phyloP scores from a whole-genome alignment of 78 protist genomes.

The Dictyostelium brefeldianum region DNA sequence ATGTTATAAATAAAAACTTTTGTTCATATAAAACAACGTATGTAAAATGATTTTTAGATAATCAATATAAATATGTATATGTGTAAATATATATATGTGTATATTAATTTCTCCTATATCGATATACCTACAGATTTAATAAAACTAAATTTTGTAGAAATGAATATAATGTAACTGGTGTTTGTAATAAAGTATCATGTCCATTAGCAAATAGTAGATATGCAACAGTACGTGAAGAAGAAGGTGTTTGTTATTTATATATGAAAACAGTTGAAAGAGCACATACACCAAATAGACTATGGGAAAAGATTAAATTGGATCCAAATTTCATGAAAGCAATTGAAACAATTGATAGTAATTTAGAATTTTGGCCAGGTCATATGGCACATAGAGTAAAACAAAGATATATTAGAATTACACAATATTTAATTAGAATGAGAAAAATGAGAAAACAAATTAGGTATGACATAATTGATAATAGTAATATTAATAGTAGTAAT shows the following conservation, averaged over 20 bases:
- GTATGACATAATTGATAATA: background rate
- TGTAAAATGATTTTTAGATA: constrained; percentile 88
- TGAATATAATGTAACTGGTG: constrained; percentile 96
- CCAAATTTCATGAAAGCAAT: constrained; percentile 88
- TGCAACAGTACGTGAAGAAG: constrained; percentile 93
- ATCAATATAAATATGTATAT: background rate
- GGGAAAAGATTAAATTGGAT: constrained; percentile 95
- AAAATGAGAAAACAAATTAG: constrained; percentile 84
- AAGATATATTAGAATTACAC: constrained; percentile 94
- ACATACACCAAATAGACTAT: constrained; percentile 95
- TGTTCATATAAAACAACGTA: constrained; percentile 92
- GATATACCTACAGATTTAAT: constrained; percentile 84
- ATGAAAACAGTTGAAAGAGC: constrained; percentile 99
- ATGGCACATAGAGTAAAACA: constrained; percentile 91
- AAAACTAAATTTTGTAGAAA: constrained; percentile 96
- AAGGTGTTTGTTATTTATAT: constrained; percentile 93
- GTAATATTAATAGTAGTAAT: background rate
- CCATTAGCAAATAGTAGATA: constrained; percentile 98
- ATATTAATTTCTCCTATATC: too few species aligned
- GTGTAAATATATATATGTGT: too few species aligned
- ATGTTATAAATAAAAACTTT: constrained; percentile 87
- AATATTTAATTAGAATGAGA: constrained; percentile 96
- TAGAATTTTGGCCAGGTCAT: constrained; percentile 94
- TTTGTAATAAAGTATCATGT: constrained; percentile 95
- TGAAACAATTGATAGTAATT: constrained; percentile 87